Evolutionary conservation across 805 yeast species (phyloP), one percentile per base, ranked within the genome.

Genomic region (Wickerhamiella brachini): DNA sequence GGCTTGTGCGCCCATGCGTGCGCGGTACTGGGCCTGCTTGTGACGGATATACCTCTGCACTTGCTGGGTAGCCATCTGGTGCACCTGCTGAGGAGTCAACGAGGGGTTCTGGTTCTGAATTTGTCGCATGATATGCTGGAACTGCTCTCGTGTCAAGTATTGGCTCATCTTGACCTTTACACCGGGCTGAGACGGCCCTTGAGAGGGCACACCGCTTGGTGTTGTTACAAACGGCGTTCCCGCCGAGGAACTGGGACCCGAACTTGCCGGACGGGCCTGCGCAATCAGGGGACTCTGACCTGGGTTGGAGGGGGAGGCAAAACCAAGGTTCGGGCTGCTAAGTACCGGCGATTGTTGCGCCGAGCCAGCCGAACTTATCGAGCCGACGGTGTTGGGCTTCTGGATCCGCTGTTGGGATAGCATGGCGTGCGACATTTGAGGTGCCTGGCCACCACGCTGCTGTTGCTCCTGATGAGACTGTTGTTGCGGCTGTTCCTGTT

Each of bases 1-100:
- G 15, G 41, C 41, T n/a, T 37, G 41, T 2, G 41, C 41, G n/a
- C n/a, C 38, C n/a, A 34, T 15, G n/a, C n/a, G 38, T 5, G 38
- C 38, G 15, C 45, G 45, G 18, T 43, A 18, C 20, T 50, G 56
- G 13, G 45, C 51, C 53, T 44, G 55, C 48, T 51, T 45, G 22
- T 48, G 48, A 29, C 59, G 61, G 44, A 59, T 49, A 34, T 52
- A 59, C 17, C 59, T 51, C 48, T 56, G 54, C 20, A 60, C 51
- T 6, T 58, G 56, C 48, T 53, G 56, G 7, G 50, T 22, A 3
- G 62, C 62, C 12, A 53, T 47, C 18, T 52, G 57, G 45, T 56
- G 59, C 9, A 60, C 59, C 45, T 60, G 61, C 48, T 56, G 56
- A 9, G 50, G 53, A 18, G 59, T 50, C n/a, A 56, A 44, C 5